Evolutionary conservation across 768 basidiomycete species (phyloP).

Genomic region (Rhizopogon sp.): DNA sequence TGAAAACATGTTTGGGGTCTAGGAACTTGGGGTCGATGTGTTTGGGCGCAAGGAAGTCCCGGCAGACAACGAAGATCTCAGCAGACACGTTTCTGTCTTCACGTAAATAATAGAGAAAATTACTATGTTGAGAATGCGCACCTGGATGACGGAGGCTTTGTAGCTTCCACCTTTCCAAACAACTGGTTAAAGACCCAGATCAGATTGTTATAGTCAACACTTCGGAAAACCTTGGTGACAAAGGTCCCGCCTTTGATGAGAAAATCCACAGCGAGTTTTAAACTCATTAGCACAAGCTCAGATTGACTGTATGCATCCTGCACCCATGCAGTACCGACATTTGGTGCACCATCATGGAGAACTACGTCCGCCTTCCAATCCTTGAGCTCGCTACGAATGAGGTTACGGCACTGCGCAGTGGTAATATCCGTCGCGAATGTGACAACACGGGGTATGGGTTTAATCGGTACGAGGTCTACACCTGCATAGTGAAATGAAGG

Average conservation of each 20-base stretch:
- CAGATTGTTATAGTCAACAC: conserved; percentile 96
- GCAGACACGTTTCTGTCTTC: conserved; percentile 88
- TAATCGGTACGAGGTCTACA: conserved; percentile 94
- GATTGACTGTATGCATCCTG: conserved; percentile 98
- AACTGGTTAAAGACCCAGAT: conserved; percentile 99
- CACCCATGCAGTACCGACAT: conserved; percentile 98
- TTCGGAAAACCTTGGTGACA: conserved; percentile 97
- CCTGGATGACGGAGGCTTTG: conserved; percentile 97
- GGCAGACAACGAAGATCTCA: conserved; percentile 98
- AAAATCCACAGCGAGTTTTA: conserved; percentile 95
- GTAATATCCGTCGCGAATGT: conserved; percentile 96
- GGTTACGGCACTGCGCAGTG: conserved; percentile 81
- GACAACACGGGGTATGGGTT: conserved; percentile 87
- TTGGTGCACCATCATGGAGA: conserved; percentile 97
- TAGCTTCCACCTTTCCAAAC: conserved; percentile 95
- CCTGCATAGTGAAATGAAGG: conserved; percentile 39
- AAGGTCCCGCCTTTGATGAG: conserved; percentile 91
- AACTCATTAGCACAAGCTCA: conserved; percentile 91
- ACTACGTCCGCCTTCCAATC: conserved; percentile 99
- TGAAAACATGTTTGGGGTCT: conserved; percentile 96
- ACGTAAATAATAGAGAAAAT: not conserved
- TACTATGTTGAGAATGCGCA: conserved; percentile 26
- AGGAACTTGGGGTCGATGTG: conserved; percentile 97
- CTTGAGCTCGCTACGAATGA: conserved; percentile 83
- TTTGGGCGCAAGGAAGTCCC: conserved; percentile 90